Evolutionary conservation across 108 stramenopile genomes (phyloP).

Genomic region (Chaetoceros tenuissimus): DNA sequence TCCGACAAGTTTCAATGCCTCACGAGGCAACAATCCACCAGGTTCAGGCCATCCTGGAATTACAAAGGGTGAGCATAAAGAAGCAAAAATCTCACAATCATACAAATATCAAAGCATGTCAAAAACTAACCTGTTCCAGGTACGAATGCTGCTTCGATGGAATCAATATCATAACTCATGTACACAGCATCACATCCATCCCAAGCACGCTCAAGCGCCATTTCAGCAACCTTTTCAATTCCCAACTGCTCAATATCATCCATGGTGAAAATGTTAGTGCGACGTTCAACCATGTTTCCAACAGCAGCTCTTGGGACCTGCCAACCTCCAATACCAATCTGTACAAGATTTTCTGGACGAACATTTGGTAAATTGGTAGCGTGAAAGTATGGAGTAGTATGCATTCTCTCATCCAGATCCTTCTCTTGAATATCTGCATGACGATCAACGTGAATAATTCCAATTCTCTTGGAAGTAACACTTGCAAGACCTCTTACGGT

Average conservation of each 20-base stretch:
- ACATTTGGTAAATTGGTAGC: constrained; percentile 83
- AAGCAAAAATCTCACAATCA: background rate
- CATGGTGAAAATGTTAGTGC: constrained; percentile 87
- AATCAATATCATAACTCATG: constrained; percentile 85
- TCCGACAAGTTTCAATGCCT: constrained; percentile 77
- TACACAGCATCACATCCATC: constrained; percentile 84
- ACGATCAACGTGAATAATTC: constrained; percentile 81
- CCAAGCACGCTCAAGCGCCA: constrained; percentile 80
- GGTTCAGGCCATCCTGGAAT: constrained; percentile 73
- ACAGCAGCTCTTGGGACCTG: constrained; percentile 75
- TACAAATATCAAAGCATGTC: background rate
- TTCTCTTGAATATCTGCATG: constrained; percentile 86
- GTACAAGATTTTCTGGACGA: constrained; percentile 69
- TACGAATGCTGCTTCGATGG: constrained; percentile 82
- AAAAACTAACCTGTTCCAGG: constrained; percentile 42
- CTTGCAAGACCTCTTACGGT: constrained; percentile 68
- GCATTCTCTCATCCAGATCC: constrained; percentile 79
- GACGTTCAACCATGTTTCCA: constrained; percentile 67
- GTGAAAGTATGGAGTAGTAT: constrained; percentile 84
- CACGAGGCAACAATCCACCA: constrained; percentile 73
- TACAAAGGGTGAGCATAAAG: background rate
- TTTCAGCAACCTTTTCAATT: constrained; percentile 80
- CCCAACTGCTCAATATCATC: constrained; percentile 72
- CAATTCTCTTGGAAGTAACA: constrained; percentile 74
- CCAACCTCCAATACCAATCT: constrained; percentile 86